Evolutionary conservation across 139 green algal genomes (phyloP).

Genomic region (Chlorella sp.): DNA sequence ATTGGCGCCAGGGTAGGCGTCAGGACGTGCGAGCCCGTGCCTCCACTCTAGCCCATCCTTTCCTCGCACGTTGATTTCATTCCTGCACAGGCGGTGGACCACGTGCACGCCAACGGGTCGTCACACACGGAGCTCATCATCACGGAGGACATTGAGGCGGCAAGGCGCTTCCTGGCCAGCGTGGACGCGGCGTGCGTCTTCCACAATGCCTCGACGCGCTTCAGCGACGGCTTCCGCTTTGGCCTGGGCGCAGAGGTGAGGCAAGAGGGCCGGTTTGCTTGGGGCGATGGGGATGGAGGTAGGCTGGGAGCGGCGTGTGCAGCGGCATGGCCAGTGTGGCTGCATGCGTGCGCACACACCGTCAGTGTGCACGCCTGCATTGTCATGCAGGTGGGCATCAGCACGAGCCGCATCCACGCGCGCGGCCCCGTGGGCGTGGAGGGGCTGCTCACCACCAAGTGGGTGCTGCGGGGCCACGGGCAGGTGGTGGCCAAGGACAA

Average conservation of each 20-base stretch:
- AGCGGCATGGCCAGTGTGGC: too few species aligned
- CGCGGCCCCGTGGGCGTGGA: slow-evolving; percentile 97
- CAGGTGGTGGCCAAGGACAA: slow-evolving; percentile 91
- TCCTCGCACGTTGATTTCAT: too few species aligned
- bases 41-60: too few species aligned
- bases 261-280: not conserved
- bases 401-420: slow-evolving; percentile 94
- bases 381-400: slow-evolving; percentile 87
- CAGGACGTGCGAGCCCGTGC: too few species aligned
- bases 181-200: slow-evolving; percentile 94
- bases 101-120: slow-evolving; percentile 71
- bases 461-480: slow-evolving; percentile 74
- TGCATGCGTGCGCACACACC: not conserved
- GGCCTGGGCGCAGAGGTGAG: slow-evolving; percentile 83
- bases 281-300: too few species aligned
- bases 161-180: slow-evolving; percentile 76
- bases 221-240: slow-evolving; percentile 95
- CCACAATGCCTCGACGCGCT: slow-evolving; percentile 93
- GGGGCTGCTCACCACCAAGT: slow-evolving; percentile 94
- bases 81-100: slow-evolving; percentile 73
- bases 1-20: too few species aligned
- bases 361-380: not conserved
- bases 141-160: slow-evolving; percentile 19
- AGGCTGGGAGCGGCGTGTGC: too few species aligned
- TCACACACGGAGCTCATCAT: slow-evolving; percentile 9